phyloP scores from a whole-genome alignment of 2,329 filamentous ascomycete species.

The Fusarium sp. region DNA sequence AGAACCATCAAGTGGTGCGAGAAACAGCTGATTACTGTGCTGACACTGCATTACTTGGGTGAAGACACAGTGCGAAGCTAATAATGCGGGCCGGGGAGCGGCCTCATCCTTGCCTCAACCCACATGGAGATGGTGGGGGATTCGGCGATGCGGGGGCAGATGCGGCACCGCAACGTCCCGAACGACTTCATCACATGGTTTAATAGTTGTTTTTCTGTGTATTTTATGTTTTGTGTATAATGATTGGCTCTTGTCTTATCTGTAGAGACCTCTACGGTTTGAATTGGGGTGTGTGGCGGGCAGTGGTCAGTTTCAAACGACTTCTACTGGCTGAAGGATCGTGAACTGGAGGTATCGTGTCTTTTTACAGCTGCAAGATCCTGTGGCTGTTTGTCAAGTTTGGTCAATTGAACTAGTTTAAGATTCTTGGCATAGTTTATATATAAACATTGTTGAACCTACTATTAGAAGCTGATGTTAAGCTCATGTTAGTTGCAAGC shows the following conservation, averaged over 20 bases:
- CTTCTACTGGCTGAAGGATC: not conserved
- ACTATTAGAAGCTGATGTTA: not conserved
- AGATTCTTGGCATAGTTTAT: not conserved
- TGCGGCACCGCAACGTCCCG: conserved; percentile 22
- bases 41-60: accelerated
- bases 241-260: not conserved
- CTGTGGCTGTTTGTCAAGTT: not conserved
- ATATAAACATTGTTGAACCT: not conserved
- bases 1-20: conserved; percentile 67
- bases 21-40: conserved; percentile 43
- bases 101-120: conserved; percentile 8
- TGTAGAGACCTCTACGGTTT: not conserved
- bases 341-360: not conserved
- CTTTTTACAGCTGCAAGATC: not conserved
- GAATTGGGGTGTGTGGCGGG: not conserved
- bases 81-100: not conserved
- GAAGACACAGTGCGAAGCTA: conserved; percentile 17
- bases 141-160: conserved; percentile 24
- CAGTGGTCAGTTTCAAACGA: not conserved
- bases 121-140: conserved; percentile 31
- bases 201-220: not conserved
- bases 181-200: conserved; percentile 3
- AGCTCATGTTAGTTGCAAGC: not conserved
- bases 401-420: not conserved
- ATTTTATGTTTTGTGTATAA: not conserved